Evolutionary conservation across 495 filamentous ascomycete genomes (phyloP), one percentile per base, ranked within the genome.

Genomic region (Darksidea phi): DNA sequence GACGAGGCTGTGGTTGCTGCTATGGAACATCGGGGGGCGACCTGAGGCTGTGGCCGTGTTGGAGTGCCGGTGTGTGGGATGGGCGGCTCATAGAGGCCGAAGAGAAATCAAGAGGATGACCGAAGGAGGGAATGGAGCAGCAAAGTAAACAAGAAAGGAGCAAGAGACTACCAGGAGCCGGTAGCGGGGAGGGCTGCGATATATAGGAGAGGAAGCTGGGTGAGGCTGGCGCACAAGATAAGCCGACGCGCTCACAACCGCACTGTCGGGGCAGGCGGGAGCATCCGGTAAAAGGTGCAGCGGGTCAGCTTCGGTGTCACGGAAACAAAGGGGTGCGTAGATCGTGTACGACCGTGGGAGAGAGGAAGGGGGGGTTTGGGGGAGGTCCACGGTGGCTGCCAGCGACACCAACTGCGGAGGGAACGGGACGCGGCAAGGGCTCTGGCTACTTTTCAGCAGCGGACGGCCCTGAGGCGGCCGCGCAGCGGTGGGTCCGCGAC

Each of bases 1-100:
- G 26, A 69, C 66, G 6, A 69, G 58, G 7, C 49, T 13, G 24
- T 66, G 61, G 6, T 46, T 25, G 17, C 28, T 63, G 47, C 59
- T 69, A 63, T 34, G 49, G 63, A 69, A 69, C 66, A 69, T 69
- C 58, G 50, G 61, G 32, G 54, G 50, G 32, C 57, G 62, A 66
- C 66, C 57, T 58, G 7, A 6, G 21, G 56, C n/a, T 1, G 13
- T 41, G 61, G 61, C 59, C 61, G 56, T 56, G 23, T 60, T 23
- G 43, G 45, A 55, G 48, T 41, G 61, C 58, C 57, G 56, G 61
- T 6, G 36, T 24, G 32, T 34, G 23, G 28, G 32, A 46, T 56
- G 42, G 48, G 48, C 51, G 66, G 63, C 63, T 60, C 66, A 68
- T 68, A 43, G 56, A 57, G 56, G 53, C 34, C 58, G 17, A 34